These are phyloP conservation scores for Oryza punctata DNA, from an alignment of 176 grass and related monocot species.

Conservation along the genomic window DNA sequence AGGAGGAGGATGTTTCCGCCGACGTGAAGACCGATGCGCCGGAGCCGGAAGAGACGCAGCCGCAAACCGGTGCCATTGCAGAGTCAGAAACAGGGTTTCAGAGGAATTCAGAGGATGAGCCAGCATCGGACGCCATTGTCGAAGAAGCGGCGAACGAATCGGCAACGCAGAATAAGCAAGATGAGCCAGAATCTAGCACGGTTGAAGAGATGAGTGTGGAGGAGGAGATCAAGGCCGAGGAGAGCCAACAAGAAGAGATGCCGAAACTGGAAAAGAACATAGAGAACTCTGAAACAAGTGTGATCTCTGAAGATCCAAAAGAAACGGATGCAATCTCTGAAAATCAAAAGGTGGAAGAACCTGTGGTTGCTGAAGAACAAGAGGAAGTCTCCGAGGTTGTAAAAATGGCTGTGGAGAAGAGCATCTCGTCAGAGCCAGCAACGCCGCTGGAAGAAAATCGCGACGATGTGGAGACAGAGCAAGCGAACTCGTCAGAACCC, in stretches of 20 bases:
- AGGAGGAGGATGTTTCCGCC: not conserved
- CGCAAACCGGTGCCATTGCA: not conserved
- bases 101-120: slow-evolving; percentile 3
- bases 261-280: not conserved
- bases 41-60: slow-evolving; percentile 11
- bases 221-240: slow-evolving; percentile 19
- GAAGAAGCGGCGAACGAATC: slow-evolving; percentile 17
- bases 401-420: not conserved
- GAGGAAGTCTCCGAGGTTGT: not conserved
- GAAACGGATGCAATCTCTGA: slow-evolving; percentile 5
- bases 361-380: not conserved
- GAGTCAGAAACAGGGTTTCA: not conserved
- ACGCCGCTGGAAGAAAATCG: slow-evolving; percentile 16
- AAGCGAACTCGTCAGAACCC: slow-evolving; percentile 36
- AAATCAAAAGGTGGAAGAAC: slow-evolving; percentile 18
- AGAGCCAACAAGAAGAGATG: not conserved
- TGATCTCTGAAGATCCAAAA: slow-evolving; percentile 23
- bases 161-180: not conserved
- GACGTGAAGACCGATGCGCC: slow-evolving; percentile 19
- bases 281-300: not conserved
- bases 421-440: slow-evolving; percentile 9
- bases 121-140: not conserved
- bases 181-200: not conserved
- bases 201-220: slow-evolving; percentile 26
- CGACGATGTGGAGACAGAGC: not conserved